Percentiles rank a stretch among this genome's conserved stretches.
Evolutionary conservation across 768 basidiomycete genomes (phyloP).

Genomic region (Kockovaella imperatae): DNA sequence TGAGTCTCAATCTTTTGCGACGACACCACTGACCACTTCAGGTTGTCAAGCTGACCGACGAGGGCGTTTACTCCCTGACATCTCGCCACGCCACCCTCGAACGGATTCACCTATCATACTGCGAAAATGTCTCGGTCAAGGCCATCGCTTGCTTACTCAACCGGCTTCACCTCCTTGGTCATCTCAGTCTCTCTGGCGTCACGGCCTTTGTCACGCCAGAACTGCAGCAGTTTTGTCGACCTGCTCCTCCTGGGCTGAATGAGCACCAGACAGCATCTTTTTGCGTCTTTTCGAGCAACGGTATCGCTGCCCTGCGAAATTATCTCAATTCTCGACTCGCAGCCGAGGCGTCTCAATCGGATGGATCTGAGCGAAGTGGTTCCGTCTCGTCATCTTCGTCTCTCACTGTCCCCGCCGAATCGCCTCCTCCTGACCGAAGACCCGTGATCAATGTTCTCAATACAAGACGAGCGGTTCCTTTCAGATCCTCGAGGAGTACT

Average conservation of each 20-base stretch:
- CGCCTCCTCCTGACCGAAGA: slow-evolving; percentile 2
- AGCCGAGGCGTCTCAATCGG: slow-evolving; percentile 5
- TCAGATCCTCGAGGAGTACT: no score
- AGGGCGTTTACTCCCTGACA: slow-evolving; percentile 79
- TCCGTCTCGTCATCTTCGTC: slow-evolving; percentile 21
- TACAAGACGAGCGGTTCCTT: no score
- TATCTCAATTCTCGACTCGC: slow-evolving; percentile 50
- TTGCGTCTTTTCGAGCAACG: slow-evolving; percentile 92
- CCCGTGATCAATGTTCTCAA: no score
- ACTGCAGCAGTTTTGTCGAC: slow-evolving; percentile 80
- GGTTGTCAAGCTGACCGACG: slow-evolving; percentile 81
- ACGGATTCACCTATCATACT: slow-evolving; percentile 93
- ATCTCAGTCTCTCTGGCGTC: slow-evolving; percentile 96
- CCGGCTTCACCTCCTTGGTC: slow-evolving; percentile 81
- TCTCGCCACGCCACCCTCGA: slow-evolving; percentile 81
- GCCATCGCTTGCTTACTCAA: slow-evolving; percentile 85
- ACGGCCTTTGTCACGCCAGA: slow-evolving; percentile 77
- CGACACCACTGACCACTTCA: slow-evolving; percentile 7
- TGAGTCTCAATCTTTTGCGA: slow-evolving; percentile 9
- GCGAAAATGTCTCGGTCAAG: slow-evolving; percentile 85
- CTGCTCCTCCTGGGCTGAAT: slow-evolving; percentile 84
- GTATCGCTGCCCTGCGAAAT: slow-evolving; percentile 70
- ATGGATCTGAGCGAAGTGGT: slow-evolving; percentile 22
- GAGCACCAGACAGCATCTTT: slow-evolving; percentile 79
- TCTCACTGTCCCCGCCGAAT: slow-evolving; percentile 17